These are phyloP conservation scores for Endoconidiophora laricicola DNA, from an alignment of 2,329 filamentous ascomycete species.

Conservation along the genomic window DNA sequence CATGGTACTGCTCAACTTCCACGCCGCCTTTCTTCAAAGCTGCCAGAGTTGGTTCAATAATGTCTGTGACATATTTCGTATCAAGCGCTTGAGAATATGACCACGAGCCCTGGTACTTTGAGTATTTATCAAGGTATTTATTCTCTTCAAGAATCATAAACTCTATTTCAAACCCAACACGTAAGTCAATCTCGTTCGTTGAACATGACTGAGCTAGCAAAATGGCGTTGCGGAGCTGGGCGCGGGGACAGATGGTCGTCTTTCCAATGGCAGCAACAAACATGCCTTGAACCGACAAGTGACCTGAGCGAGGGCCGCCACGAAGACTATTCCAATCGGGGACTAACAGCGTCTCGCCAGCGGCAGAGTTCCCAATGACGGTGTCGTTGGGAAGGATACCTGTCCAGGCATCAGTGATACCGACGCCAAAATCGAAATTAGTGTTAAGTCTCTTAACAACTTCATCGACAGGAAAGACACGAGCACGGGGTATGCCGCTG, in stretches of 20 bases:
- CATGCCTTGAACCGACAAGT: slow-evolving; percentile 50
- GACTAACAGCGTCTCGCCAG: slow-evolving; percentile 49
- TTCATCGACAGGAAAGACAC: slow-evolving; percentile 48
- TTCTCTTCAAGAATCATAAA: slow-evolving; percentile 10
- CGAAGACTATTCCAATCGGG: slow-evolving; percentile 50
- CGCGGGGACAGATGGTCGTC: slow-evolving; percentile 46
- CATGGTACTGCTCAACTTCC: slow-evolving; percentile 53
- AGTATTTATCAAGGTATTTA: slow-evolving; percentile 30
- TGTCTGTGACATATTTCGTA: slow-evolving; percentile 26
- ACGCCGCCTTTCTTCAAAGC: slow-evolving; percentile 46
- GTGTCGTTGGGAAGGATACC: slow-evolving; percentile 53
- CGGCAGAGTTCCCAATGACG: slow-evolving; percentile 35
- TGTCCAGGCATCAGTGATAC: slow-evolving; percentile 47
- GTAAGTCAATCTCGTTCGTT: slow-evolving; percentile 28
- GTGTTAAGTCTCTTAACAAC: slow-evolving; percentile 31
- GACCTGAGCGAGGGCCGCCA: slow-evolving; percentile 38
- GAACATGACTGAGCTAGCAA: slow-evolving; percentile 24
- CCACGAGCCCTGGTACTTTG: slow-evolving; percentile 41
- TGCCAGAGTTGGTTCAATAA: slow-evolving; percentile 49
- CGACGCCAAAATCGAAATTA: slow-evolving; percentile 31
- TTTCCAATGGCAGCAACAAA: slow-evolving; percentile 38
- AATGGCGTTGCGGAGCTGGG: slow-evolving; percentile 39
- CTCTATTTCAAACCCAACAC: slow-evolving; percentile 70
- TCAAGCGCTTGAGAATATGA: slow-evolving; percentile 10
- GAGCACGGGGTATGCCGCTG: slow-evolving; percentile 49